Evolutionary conservation across 805 yeast genomes (phyloP).

Genomic region (Candida montana): DNA sequence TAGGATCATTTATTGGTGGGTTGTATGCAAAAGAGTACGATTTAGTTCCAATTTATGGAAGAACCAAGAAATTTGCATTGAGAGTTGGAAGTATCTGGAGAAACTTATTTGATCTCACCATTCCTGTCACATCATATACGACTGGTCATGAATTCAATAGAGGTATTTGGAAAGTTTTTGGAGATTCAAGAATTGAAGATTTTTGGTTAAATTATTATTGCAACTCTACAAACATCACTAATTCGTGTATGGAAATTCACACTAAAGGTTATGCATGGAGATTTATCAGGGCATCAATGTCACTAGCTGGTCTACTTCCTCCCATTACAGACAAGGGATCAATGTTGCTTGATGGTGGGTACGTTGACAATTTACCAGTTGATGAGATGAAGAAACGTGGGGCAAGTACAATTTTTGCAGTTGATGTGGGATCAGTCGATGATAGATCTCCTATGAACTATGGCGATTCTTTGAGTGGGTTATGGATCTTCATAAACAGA

Average conservation of each 20-base stretch:
- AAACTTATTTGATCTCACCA: conserved; percentile 74
- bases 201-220: conserved; percentile 89
- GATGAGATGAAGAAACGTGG: conserved; percentile 87
- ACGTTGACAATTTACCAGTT: conserved; percentile 90
- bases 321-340: conserved; percentile 84
- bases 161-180: conserved; percentile 96
- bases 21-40: conserved; percentile 90
- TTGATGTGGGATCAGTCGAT: conserved; percentile 93
- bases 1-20: conserved; percentile 95
- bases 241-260: conserved; percentile 92
- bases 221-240: conserved; percentile 92
- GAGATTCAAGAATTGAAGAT: conserved; percentile 89
- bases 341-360: conserved; percentile 95
- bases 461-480: conserved; percentile 90
- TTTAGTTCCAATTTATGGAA: conserved; percentile 83
- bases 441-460: conserved; percentile 85
- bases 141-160: conserved; percentile 97
- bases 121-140: conserved; percentile 90
- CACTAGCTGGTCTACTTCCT: conserved; percentile 89
- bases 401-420: conserved; percentile 81
- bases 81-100: conserved; percentile 86
- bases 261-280: conserved; percentile 93
- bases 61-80: conserved; percentile 80
- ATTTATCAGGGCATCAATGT: conserved; percentile 93
- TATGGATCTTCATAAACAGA: conserved; percentile 83